These are phyloP conservation scores for Annona cherimola DNA, from an alignment of 164 flowering plant genomes.

Conservation along the genomic window DNA sequence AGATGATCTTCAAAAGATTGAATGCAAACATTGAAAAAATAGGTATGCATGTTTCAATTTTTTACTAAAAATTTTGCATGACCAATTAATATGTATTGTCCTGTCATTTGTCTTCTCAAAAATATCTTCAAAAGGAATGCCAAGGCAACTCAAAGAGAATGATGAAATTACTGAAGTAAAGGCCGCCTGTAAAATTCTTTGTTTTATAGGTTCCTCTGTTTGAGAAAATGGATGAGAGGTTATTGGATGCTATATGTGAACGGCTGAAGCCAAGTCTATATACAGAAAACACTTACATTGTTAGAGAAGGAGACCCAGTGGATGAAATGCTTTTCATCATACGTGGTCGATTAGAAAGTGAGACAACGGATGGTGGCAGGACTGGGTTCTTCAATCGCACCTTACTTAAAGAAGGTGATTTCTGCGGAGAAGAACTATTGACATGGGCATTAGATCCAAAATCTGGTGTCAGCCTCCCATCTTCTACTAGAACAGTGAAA, in stretches of 20 bases:
- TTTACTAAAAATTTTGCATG: too few relatives aligned
- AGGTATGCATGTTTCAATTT: too few relatives aligned
- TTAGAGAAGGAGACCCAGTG: conserved; percentile 93
- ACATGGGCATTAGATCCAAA: conserved; percentile 97
- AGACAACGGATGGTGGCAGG: conserved; percentile 89
- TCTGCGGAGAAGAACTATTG: conserved; percentile 92
- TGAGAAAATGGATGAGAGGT: conserved; percentile 90
- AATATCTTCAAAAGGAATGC: too few relatives aligned
- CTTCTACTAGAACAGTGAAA: conserved; percentile 83
- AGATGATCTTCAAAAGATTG: too few relatives aligned
- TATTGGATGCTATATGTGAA: conserved; percentile 95
- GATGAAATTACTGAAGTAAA: too few relatives aligned
- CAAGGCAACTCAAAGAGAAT: too few relatives aligned
- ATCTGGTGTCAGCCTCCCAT: conserved; percentile 76
- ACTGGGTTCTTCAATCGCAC: conserved; percentile 86
- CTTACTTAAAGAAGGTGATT: conserved; percentile 79
- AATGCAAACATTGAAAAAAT: too few relatives aligned
- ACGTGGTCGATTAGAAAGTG: conserved; percentile 89
- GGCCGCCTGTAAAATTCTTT: neutral
- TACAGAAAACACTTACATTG: conserved; percentile 72
- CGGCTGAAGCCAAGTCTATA: conserved; percentile 77
- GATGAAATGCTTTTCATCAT: conserved; percentile 93
- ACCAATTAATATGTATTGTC: too few relatives aligned
- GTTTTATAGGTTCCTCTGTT: conserved; percentile 74
- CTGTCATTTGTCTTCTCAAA: too few relatives aligned